phyloP scores from a whole-genome alignment of 192 early-diverging fungal species.

The Coemansia sp. region DNA sequence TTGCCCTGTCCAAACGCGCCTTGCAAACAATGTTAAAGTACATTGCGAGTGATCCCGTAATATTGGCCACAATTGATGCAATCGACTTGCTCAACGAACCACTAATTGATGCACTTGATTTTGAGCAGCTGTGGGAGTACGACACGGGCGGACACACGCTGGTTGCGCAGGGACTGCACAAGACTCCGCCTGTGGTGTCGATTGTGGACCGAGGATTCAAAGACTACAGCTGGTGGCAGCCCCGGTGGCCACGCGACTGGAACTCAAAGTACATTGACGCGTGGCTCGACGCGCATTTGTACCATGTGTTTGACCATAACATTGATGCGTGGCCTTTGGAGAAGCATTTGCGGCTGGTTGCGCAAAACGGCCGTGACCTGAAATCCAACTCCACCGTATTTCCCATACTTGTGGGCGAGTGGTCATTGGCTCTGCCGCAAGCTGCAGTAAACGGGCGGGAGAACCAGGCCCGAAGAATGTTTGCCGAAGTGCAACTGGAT shows the following conservation, averaged over 20 bases:
- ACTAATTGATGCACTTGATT: constrained; percentile 43
- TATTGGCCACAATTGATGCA: constrained; percentile 40
- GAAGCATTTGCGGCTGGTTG: constrained; percentile 41
- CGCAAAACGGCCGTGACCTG: constrained; percentile 40
- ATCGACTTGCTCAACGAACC: constrained; percentile 52
- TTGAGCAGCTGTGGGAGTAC: constrained; percentile 53
- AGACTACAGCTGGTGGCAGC: constrained; percentile 52
- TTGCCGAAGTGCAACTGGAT: constrained; percentile 66
- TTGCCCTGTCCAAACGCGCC: constrained; percentile 55
- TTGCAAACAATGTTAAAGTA: constrained; percentile 57
- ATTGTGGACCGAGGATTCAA: constrained; percentile 53
- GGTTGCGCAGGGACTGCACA: constrained; percentile 24
- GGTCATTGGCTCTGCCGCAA: constrained; percentile 65
- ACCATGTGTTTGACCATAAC: constrained; percentile 55
- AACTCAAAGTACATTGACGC: constrained; percentile 44
- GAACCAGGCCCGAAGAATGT: constrained; percentile 58
- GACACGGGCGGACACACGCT: constrained; percentile 46
- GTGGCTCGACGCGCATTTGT: constrained; percentile 53
- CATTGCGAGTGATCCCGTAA: constrained; percentile 50
- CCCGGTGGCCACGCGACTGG: constrained; percentile 50
- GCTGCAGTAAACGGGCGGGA: constrained; percentile 60
- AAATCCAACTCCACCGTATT: constrained; percentile 49
- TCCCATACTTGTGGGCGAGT: constrained; percentile 74
- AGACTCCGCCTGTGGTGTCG: constrained; percentile 36
- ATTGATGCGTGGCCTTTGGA: constrained; percentile 41